Percentiles rank a stretch among this genome's conserved stretches.
phyloP scores from a whole-genome alignment of 1,139 yeast species.

The Taphrina populina region DNA sequence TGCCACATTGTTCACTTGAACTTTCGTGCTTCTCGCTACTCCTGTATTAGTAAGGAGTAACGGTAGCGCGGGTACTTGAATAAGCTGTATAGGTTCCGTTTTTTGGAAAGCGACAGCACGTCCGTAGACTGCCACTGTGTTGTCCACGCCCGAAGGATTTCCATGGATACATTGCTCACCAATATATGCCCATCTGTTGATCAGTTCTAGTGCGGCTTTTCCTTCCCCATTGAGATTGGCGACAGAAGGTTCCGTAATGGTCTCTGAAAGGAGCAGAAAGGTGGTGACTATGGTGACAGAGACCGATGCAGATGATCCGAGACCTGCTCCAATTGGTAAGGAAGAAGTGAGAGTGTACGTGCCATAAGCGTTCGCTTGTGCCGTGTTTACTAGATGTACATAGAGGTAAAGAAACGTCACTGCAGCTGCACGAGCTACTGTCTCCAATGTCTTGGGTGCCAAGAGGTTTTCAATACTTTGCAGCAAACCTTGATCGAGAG shows the following conservation, averaged over 20 bases:
- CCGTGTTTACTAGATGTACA: slow-evolving; percentile 54
- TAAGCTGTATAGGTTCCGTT: slow-evolving; percentile 35
- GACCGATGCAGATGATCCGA: slow-evolving; percentile 91
- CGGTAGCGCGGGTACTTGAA: slow-evolving; percentile 66
- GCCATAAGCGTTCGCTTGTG: slow-evolving; percentile 52
- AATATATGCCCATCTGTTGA: slow-evolving; percentile 83
- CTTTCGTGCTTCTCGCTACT: slow-evolving; percentile 83
- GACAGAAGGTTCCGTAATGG: slow-evolving; percentile 47
- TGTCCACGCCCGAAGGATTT: slow-evolving; percentile 95
- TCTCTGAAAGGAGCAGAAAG: slow-evolving; percentile 62
- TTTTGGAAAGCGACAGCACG: slow-evolving; percentile 92
- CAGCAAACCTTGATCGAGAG: slow-evolving; percentile 61
- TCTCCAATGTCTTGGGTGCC: slow-evolving; percentile 25
- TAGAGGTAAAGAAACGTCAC: slow-evolving; percentile 79
- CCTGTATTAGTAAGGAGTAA: slow-evolving; percentile 79
- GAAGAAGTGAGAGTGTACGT: slow-evolving; percentile 72
- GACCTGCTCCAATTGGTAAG: slow-evolving; percentile 93
- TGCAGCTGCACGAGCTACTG: slow-evolving; percentile 60
- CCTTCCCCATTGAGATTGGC: slow-evolving; percentile 39
- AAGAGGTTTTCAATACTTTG: slow-evolving; percentile 52
- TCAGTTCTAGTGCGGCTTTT: slow-evolving; percentile 54
- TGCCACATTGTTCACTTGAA: slow-evolving; percentile 72
- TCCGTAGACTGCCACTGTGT: slow-evolving; percentile 92
- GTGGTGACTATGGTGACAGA: slow-evolving; percentile 84
- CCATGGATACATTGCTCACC: slow-evolving; percentile 97